phyloP scores from a whole-genome alignment of 768 basidiomycete species.

The Rhizopogon roseolus region DNA sequence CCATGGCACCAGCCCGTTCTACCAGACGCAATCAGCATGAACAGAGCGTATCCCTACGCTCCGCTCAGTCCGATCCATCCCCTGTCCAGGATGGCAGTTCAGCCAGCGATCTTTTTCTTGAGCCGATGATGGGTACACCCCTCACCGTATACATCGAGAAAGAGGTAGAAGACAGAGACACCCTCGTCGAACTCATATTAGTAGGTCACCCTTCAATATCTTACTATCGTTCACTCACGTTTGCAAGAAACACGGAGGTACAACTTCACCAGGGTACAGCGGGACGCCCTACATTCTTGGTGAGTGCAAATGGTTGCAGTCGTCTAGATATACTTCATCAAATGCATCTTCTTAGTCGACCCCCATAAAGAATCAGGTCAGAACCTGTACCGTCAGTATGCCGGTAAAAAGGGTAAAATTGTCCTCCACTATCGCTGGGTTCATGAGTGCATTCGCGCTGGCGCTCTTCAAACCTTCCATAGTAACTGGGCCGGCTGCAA shows the following conservation, averaged over 20 bases:
- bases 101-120: slow-evolving; percentile 54
- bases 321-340: background rate
- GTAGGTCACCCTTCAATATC: slow-evolving; percentile 39
- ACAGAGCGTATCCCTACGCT: slow-evolving; percentile 23
- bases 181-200: slow-evolving; percentile 56
- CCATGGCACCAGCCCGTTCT: slow-evolving; percentile 79
- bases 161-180: slow-evolving; percentile 68
- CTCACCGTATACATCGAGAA: slow-evolving; percentile 76
- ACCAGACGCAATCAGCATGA: slow-evolving; percentile 45
- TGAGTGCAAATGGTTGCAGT: slow-evolving; percentile 28
- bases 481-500: slow-evolving; percentile 80
- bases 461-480: slow-evolving; percentile 68
- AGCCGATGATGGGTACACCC: slow-evolving; percentile 77
- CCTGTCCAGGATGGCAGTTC: slow-evolving; percentile 26
- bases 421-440: slow-evolving; percentile 75
- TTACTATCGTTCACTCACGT: background rate
- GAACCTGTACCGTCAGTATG: slow-evolving; percentile 75
- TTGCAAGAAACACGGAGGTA: slow-evolving; percentile 71
- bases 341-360: slow-evolving; percentile 48
- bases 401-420: slow-evolving; percentile 74
- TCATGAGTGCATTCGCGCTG: slow-evolving; percentile 66
- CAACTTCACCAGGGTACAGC: slow-evolving; percentile 70
- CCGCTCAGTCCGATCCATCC: slow-evolving; percentile 26
- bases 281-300: slow-evolving; percentile 78
- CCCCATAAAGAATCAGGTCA: slow-evolving; percentile 77